Percentiles rank a stretch among this genome's conserved stretches.
These are phyloP conservation scores for Solanum tacnaense DNA, from an alignment of 257 asterid genomes.

Conservation along the genomic window DNA sequence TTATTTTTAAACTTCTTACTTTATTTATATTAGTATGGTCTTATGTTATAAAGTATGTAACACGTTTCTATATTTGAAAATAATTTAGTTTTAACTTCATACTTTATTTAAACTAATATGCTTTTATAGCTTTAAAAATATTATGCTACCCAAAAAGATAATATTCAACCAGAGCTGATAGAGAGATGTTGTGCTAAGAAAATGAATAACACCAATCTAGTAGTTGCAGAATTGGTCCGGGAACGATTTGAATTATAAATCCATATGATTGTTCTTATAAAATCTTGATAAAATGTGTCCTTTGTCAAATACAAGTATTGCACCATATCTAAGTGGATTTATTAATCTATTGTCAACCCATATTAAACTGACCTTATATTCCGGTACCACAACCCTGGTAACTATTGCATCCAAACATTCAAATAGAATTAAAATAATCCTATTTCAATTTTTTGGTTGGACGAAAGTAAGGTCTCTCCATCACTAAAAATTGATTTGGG, in stretches of 20 bases:
- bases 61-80: too few relatives aligned
- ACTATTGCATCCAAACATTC: neutral
- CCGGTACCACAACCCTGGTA: neutral
- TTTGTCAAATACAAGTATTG: neutral
- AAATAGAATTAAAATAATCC: conserved; percentile 7
- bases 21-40: neutral
- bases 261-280: neutral
- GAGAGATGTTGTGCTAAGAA: neutral
- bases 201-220: conserved; percentile 2
- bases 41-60: too few relatives aligned
- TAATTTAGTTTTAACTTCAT: too few relatives aligned
- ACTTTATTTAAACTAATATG: too few relatives aligned
- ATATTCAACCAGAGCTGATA: too few relatives aligned
- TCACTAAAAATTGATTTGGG: conserved; percentile 11
- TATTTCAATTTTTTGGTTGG: conserved; percentile 11
- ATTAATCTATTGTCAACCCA: conserved; percentile 25
- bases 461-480: conserved; percentile 8
- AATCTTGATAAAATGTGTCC: conserved; percentile 11
- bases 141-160: too few relatives aligned
- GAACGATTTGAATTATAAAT: neutral
- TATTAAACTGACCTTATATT: neutral
- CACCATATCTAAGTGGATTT: conserved; percentile 3
- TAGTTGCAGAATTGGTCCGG: conserved; percentile 11
- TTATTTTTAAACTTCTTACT: too few relatives aligned
- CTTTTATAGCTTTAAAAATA: neutral